Percentiles rank a stretch among this genome's conserved stretches.
Conservation (phyloP, 768 basidiomycete genomes). For the Astraeus odoratus region DNA sequence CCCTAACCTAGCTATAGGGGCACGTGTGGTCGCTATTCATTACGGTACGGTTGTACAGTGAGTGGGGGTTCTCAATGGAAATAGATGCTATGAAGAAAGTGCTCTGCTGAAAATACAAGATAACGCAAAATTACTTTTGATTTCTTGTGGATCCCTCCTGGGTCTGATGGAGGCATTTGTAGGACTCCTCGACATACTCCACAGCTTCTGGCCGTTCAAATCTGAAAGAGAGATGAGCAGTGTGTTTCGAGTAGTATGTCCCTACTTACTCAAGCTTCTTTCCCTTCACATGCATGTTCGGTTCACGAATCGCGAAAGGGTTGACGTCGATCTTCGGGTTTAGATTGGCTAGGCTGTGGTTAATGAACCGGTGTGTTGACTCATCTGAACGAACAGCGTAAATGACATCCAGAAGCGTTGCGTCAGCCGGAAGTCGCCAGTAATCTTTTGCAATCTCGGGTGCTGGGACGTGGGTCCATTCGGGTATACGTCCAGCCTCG, state of each 20-base stretch:
- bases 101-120: neutral
- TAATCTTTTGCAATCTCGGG: conserved; percentile 93
- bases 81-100: neutral
- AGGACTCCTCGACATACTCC: conserved; percentile 55
- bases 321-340: conserved; percentile 73
- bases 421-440: conserved; percentile 71
- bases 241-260: neutral
- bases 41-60: conserved; percentile 4
- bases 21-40: neutral
- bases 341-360: conserved; percentile 91
- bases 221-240: conserved; percentile 30
- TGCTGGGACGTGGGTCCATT: conserved; percentile 71
- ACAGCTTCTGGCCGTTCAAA: conserved; percentile 66
- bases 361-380: conserved; percentile 89
- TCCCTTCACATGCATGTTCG: conserved; percentile 81
- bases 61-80: conserved; percentile 12
- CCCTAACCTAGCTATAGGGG: conserved; percentile 11
- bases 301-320: conserved; percentile 84
- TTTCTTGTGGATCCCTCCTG: conserved; percentile 23
- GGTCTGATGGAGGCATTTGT: conserved; percentile 40
- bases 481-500: conserved; percentile 72
- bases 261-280: conserved; percentile 57
- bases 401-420: conserved; percentile 81
- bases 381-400: conserved; percentile 93
- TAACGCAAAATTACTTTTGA: conserved; percentile 15